Base-by-base conservation (phyloP, 129 eudicot genomes). In the Apium graveolens region DNA sequence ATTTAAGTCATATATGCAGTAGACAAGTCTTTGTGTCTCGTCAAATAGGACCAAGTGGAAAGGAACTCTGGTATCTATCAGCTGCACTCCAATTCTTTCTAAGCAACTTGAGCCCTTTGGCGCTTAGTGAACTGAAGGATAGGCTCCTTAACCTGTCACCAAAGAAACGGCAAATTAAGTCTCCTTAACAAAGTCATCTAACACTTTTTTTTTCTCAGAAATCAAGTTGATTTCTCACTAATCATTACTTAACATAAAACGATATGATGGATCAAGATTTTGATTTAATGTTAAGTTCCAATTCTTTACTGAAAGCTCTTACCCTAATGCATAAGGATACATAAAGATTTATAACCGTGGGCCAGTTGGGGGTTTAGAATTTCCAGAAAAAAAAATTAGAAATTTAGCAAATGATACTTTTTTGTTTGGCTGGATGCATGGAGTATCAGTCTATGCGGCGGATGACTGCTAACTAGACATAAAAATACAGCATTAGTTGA, bases 71-170 rank as follows among this genome's bases (percentile, higher is more conserved):
- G 27, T 20, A 62, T 32, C 4, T 20, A 43, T 45, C 20, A 63
- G 68, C 60, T 41, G 55, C 12, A 32, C 27, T 72, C 55, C 26
- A 57, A 32, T 34, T 73, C 10, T 41, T 63, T 35, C 41, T 84
- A 88, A 69, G 51, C 63, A 77, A 81, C 88, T 84, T 85, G 83
- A 77, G 93, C 73, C 84, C 80, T 96, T 91, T 80, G 95, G 89
- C 97, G 97, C 86, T 90, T 96, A 24, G 42, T 32, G 87, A 82
- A 80, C 82, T 96, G 97, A 60, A 90, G 82, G 80, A 96, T 92
- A 8, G 97, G 99, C 79, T 92, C 99, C 80, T 89, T 92, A 31
- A 90, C 99, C 99, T 96, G 81, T 72, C 75, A 57, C 75, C 34
- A 49, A 37, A 18, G 13, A 66, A 79, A 9, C 16, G 17, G 37